Evolutionary conservation across 177 flowering plant genomes (phyloP).

Genomic region (Vitis hybrid): DNA sequence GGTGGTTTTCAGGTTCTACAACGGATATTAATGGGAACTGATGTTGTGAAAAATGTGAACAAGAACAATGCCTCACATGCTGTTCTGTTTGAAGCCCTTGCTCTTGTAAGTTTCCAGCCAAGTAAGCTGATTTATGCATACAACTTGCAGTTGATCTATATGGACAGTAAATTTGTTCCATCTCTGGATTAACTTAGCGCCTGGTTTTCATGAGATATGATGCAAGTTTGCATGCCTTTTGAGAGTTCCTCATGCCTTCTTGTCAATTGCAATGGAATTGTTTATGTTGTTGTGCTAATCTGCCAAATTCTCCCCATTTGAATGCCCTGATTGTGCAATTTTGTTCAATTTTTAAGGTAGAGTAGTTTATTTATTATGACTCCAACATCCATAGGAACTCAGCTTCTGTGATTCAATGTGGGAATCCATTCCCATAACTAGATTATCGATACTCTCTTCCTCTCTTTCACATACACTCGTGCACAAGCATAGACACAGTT

Average conservation of each 20-base stretch:
- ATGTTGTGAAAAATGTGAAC: conserved; percentile 98
- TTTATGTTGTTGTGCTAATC: not conserved
- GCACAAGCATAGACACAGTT: too few species aligned
- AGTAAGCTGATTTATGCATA: not conserved
- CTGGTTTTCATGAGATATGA: not conserved
- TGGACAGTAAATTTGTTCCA: too few species aligned
- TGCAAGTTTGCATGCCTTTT: not conserved
- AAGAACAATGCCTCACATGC: conserved; percentile 99
- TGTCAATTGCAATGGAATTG: not conserved
- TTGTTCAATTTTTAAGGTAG: too few species aligned
- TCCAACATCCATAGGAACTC: too few species aligned
- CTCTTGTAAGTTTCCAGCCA: conserved; percentile 65
- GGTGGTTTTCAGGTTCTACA: conserved; percentile 76
- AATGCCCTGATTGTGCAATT: too few species aligned
- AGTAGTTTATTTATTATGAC: too few species aligned
- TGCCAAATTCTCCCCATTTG: not conserved
- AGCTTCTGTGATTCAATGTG: too few species aligned
- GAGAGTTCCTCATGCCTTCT: not conserved
- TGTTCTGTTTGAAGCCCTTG: conserved; percentile 98
- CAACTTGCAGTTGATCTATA: not conserved
- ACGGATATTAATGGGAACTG: conserved; percentile 97
- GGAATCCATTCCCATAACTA: too few species aligned
- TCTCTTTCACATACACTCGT: too few species aligned
- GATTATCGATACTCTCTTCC: too few species aligned
- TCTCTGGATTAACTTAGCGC: too few species aligned